These are phyloP conservation scores for Fusarium sp. DNA, from an alignment of 2,329 filamentous ascomycete species.

Conservation along the genomic window DNA sequence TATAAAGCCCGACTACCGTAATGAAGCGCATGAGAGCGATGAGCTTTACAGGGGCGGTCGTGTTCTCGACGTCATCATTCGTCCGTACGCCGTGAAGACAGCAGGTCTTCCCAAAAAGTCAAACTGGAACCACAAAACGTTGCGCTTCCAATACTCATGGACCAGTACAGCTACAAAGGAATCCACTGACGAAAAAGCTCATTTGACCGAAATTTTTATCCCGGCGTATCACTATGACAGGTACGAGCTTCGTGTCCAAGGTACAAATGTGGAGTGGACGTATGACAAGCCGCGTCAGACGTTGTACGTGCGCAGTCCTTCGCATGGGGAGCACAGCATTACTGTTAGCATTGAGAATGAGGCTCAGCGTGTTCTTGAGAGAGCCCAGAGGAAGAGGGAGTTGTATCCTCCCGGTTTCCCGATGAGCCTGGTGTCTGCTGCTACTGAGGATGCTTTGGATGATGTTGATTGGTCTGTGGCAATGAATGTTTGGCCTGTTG, in stretches of 20 bases:
- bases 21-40: conserved; percentile 47
- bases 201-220: conserved; percentile 53
- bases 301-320: conserved; percentile 42
- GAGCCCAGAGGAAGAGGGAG: conserved; percentile 19
- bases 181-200: conserved; percentile 35
- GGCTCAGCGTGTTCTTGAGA: conserved; percentile 36
- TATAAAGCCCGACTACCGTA: conserved; percentile 49
- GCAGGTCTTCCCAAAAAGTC: conserved; percentile 52
- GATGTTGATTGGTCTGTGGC: conserved; percentile 30
- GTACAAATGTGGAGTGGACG: conserved; percentile 49
- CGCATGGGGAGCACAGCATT: conserved; percentile 33
- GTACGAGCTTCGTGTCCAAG: conserved; percentile 43
- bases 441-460: conserved; percentile 37
- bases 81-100: conserved; percentile 55
- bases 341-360: conserved; percentile 43
- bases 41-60: conserved; percentile 54
- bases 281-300: conserved; percentile 47
- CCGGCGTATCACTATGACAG: conserved; percentile 53
- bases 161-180: conserved; percentile 19
- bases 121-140: conserved; percentile 50
- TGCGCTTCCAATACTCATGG: conserved; percentile 53
- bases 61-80: conserved; percentile 53
- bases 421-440: conserved; percentile 23
- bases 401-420: conserved; percentile 27
- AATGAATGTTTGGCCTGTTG: not conserved